Evolutionary conservation across 1,139 yeast genomes (phyloP).

Genomic region (Yamadazyma diospyri): DNA sequence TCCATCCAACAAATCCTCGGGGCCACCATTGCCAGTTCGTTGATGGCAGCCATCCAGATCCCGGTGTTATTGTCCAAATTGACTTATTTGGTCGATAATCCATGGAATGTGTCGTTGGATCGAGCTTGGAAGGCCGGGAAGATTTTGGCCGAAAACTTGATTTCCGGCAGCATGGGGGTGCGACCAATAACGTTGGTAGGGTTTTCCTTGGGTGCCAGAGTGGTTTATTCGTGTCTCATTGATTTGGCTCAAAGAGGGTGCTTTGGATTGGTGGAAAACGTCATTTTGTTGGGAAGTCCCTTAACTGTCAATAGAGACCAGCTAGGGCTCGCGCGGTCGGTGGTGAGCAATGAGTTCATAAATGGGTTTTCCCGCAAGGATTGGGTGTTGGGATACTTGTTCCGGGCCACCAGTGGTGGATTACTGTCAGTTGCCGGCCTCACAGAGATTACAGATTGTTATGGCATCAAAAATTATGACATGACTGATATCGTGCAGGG

Average conservation of each 20-base stretch:
- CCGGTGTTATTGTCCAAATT: constrained; percentile 91
- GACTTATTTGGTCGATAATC: constrained; percentile 88
- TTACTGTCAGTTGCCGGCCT: constrained; percentile 86
- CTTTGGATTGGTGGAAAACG: constrained; percentile 86
- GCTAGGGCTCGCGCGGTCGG: constrained; percentile 73
- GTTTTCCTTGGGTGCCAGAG: constrained; percentile 89
- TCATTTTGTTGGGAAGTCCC: constrained; percentile 85
- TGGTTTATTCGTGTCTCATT: constrained; percentile 83
- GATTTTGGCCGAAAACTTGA: constrained; percentile 84
- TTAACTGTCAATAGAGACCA: constrained; percentile 77
- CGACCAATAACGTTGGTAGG: constrained; percentile 93
- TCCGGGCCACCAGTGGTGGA: constrained; percentile 96
- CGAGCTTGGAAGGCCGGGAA: constrained; percentile 97
- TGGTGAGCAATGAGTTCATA: constrained; percentile 85
- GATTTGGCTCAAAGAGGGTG: constrained; percentile 87
- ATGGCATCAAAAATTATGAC: constrained; percentile 78
- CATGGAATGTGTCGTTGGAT: constrained; percentile 96
- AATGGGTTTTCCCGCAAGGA: constrained; percentile 91
- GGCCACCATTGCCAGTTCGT: constrained; percentile 83
- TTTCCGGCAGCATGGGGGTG: constrained; percentile 84
- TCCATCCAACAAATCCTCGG: constrained; percentile 95
- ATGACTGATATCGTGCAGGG: constrained; percentile 88
- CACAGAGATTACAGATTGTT: constrained; percentile 62
- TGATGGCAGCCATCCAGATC: constrained; percentile 92
- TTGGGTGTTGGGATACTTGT: constrained; percentile 94